A percentile compares a stretch with the other conserved stretches of the same genome.
Evolutionary conservation across 1,139 yeast genomes (phyloP).

Genomic region (Geotrichum australiense): DNA sequence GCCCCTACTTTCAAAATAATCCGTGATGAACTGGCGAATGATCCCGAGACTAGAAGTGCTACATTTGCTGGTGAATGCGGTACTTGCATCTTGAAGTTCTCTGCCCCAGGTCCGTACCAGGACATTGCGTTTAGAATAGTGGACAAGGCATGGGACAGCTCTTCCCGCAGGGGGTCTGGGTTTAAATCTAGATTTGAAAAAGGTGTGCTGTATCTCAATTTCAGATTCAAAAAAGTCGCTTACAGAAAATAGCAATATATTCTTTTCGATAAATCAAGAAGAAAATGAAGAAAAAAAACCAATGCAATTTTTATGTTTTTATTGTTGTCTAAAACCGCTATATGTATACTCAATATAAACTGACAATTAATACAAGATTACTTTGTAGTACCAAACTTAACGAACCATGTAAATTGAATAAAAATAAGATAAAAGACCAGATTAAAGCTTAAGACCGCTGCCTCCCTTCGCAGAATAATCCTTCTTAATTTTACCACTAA

Average conservation of each 20-base stretch:
- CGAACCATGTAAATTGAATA: too few relatives aligned
- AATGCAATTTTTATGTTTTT: too few relatives aligned
- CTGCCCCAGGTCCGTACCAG: conserved; percentile 34
- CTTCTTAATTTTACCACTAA: conserved; percentile 59
- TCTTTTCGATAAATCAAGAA: too few relatives aligned
- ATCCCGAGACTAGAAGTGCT: conserved; percentile 15
- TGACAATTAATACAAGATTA: too few relatives aligned
- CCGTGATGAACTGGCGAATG: conserved; percentile 20
- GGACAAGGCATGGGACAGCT: conserved; percentile 35
- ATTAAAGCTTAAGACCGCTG: conserved; percentile 29
- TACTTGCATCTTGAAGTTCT: conserved; percentile 32
- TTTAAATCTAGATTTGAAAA: conserved; percentile 33
- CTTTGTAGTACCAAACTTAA: too few relatives aligned
- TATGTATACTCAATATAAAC: too few relatives aligned
- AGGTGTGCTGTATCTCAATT: conserved; percentile 35
- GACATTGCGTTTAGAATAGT: conserved; percentile 35
- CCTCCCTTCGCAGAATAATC: conserved; percentile 27
- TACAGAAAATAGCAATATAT: conserved; percentile 27
- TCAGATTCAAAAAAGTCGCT: conserved; percentile 31
- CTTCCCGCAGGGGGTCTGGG: conserved; percentile 29
- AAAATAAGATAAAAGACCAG: conserved; percentile 14
- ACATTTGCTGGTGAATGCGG: conserved; percentile 21
- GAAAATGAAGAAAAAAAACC: too few relatives aligned
- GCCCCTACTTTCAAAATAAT: conserved; percentile 33
- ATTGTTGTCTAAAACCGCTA: too few relatives aligned